Evolutionary conservation across 1,284 basidiomycete species (phyloP), one percentile per base, ranked within the genome.

Genomic region (Hymenochaete sp.): DNA sequence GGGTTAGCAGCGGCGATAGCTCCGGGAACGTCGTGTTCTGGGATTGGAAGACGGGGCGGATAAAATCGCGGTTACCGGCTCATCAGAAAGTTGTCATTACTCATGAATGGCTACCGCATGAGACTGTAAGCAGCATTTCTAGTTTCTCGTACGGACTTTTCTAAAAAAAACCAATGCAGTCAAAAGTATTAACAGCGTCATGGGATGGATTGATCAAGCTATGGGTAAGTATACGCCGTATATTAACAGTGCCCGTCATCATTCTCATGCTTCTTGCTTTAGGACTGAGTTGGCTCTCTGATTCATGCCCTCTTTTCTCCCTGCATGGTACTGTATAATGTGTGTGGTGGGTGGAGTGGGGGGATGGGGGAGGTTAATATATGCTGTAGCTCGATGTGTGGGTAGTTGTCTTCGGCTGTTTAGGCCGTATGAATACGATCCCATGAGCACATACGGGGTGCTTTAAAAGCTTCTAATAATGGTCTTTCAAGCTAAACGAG

Each of bases 31-130:
- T 99, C 36, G 89, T 98, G 11, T 96, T 98, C 65, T 99, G 95
- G 96, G 96, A 98, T 65, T 98, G 92, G 91, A 98, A 98, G 69
- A 92, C 82, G n/a, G 87, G 91, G 3, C 79, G 87, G 53, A 89
- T 98, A 61, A 86, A 92, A 64, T 93, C 90, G 52, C 71, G 92
- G 37, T 66, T 98, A 48, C 78, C 81, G 49, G 89, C 89, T 4
- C 96, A 98, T 63, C 81, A 77, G 32, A 91, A 98, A 67, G 95
- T 97, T 7, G 88, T 98, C 40, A 96, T 98, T 56, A 79, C 90
- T 35, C 96, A 98, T 59, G 90, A 88, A 57, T 99, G 96, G 96
- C 67, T 99, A 54, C 95, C 95, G 43, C 93, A 98, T 62, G 96
- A 99, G 64, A 83, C 88, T 48, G 93, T 93, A 61, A 67, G 32